Evolutionary conservation across 352 stramenopile genomes (phyloP).

Genomic region (Pythium sp.): DNA sequence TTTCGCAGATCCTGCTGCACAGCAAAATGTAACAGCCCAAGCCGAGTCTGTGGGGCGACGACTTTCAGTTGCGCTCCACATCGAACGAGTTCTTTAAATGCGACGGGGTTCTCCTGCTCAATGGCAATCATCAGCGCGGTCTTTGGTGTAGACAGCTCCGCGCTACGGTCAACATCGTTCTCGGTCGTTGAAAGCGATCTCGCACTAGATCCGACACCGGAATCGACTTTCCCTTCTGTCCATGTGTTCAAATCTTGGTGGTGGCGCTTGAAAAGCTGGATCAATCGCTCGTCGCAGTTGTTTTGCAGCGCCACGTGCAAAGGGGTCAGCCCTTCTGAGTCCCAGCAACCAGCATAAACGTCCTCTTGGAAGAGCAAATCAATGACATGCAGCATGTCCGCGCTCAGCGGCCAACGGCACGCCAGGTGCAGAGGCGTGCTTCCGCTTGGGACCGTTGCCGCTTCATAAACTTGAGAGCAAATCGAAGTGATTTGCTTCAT

Average conservation of each 20-base stretch:
- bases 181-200: background rate
- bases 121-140: conserved; percentile 59
- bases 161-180: background rate
- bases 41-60: conserved; percentile 40
- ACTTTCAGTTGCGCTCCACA: conserved; percentile 44
- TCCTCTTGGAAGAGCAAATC: conserved; percentile 42
- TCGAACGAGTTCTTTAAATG: conserved; percentile 43
- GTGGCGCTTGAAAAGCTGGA: conserved; percentile 47
- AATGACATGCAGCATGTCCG: conserved; percentile 37
- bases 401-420: conserved; percentile 31
- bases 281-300: conserved; percentile 35
- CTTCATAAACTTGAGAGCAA: conserved; percentile 27
- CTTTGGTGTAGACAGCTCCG: conserved; percentile 23
- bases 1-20: conserved; percentile 14
- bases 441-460: conserved; percentile 22
- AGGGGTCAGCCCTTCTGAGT: conserved; percentile 39
- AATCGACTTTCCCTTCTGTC: conserved; percentile 41
- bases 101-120: conserved; percentile 40
- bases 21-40: conserved; percentile 51
- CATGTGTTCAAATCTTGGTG: conserved; percentile 58
- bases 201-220: background rate
- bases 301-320: conserved; percentile 55
- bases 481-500: conserved; percentile 11
- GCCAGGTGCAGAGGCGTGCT: conserved; percentile 56
- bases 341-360: conserved; percentile 50